Conservation (phyloP, 202 grass and related monocot species). For the Miscanthus sacchariflorus region DNA sequence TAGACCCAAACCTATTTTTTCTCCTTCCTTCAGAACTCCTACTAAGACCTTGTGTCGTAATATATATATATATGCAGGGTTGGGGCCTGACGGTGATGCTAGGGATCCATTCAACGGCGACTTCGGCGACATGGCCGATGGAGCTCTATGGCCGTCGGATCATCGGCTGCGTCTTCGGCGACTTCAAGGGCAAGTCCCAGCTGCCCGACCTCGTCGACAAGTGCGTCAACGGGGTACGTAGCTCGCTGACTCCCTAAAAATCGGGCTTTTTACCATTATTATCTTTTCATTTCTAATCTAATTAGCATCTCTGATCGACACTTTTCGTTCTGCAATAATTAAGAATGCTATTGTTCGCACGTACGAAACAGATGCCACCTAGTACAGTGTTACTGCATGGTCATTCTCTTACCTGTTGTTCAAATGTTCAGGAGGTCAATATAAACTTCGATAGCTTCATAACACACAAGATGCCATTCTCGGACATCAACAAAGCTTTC, state of each 20-base stretch:
- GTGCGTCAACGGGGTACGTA: slow-evolving; percentile 64
- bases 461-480: slow-evolving; percentile 89
- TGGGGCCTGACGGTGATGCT: slow-evolving; percentile 84
- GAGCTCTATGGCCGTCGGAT: slow-evolving; percentile 83
- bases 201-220: slow-evolving; percentile 71
- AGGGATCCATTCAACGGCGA: slow-evolving; percentile 65
- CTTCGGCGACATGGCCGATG: slow-evolving; percentile 45
- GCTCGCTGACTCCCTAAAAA: neutral
- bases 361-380: neutral
- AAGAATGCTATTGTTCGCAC: neutral
- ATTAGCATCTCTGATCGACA: neutral
- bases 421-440: slow-evolving; percentile 67
- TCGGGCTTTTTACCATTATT: neutral
- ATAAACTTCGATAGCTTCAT: slow-evolving; percentile 90
- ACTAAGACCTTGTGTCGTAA: neutral
- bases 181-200: slow-evolving; percentile 93
- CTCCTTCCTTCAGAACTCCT: neutral
- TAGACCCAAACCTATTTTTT: neutral
- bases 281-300: neutral
- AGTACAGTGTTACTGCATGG: neutral
- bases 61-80: slow-evolving; percentile 43
- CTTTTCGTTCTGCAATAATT: neutral
- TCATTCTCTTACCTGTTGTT: neutral
- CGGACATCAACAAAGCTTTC: slow-evolving; percentile 83
- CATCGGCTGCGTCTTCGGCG: slow-evolving; percentile 63